These are phyloP conservation scores for Plectranthus barbatus DNA, from an alignment of 257 asterid species.

Conservation along the genomic window DNA sequence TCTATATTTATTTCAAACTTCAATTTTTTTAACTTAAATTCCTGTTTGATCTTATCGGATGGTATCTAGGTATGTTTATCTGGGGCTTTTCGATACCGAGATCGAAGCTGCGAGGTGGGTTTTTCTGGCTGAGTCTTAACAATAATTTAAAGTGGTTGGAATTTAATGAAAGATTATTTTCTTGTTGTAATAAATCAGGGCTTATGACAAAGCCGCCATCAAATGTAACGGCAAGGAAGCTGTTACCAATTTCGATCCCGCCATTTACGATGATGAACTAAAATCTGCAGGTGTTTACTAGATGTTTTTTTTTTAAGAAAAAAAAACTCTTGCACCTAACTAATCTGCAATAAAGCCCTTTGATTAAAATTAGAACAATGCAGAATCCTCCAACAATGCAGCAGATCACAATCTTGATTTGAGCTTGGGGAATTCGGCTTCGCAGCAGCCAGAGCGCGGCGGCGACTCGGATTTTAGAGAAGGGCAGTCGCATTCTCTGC, in stretches of 20 bases:
- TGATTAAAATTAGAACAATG: too few species aligned
- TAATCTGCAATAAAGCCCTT: too few species aligned
- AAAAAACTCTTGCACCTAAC: too few species aligned
- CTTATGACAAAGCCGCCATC: constrained; percentile 96
- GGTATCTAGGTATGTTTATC: constrained; percentile 89
- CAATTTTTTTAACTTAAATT: background rate
- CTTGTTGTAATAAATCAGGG: constrained; percentile 27
- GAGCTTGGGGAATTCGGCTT: constrained; percentile 63
- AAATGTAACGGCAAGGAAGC: constrained; percentile 96
- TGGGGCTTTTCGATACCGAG: constrained; percentile 96
- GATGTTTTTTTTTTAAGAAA: too few species aligned
- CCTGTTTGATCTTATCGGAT: too few species aligned
- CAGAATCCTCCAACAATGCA: constrained; percentile 41
- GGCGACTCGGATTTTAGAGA: constrained; percentile 15
- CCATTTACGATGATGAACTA: constrained; percentile 75
- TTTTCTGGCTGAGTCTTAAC: background rate
- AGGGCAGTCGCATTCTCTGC: constrained; percentile 22
- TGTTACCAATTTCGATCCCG: constrained; percentile 90
- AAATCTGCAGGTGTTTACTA: constrained; percentile 41
- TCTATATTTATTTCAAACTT: background rate
- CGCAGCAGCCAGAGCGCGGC: constrained; percentile 16
- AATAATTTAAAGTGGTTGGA: background rate
- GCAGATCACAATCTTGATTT: constrained; percentile 70
- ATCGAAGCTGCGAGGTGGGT: constrained; percentile 95
- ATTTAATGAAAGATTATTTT: background rate